Evolutionary conservation across 2,329 filamentous ascomycete species (phyloP).

Genomic region (Cladorrhinum sp.): DNA sequence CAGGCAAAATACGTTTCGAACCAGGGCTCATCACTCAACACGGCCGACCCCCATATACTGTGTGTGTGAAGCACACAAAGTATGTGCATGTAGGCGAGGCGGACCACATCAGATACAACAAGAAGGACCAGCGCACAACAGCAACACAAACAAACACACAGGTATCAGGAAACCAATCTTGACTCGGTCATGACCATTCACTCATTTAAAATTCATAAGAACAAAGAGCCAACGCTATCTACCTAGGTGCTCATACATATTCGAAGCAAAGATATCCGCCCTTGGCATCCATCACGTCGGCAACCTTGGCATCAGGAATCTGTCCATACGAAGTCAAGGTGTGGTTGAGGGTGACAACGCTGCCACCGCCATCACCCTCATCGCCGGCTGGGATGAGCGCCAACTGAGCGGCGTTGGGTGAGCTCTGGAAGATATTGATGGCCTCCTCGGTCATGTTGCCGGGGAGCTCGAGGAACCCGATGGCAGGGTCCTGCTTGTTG

Average conservation of each 20-base stretch:
- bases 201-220: no score
- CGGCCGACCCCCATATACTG: no score
- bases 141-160: no score
- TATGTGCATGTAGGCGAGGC: no score
- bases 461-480: background rate
- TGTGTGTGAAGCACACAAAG: no score
- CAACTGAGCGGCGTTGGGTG: slow-evolving; percentile 1
- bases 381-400: background rate
- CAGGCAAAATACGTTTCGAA: no score
- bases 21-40: no score
- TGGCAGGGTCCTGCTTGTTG: background rate
- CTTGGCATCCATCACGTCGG: slow-evolving; percentile 39
- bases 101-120: no score
- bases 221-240: no score
- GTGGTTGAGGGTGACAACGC: background rate
- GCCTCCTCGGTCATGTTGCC: slow-evolving; percentile 22
- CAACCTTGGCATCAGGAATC: slow-evolving; percentile 32
- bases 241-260: slow-evolving; percentile 27
- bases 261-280: slow-evolving; percentile 45
- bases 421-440: slow-evolving; percentile 40
- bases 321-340: slow-evolving; percentile 18
- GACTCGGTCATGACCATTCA: no score
- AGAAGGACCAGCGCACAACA: no score
- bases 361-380: background rate
- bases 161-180: no score